Evolutionary conservation across 257 asterid genomes (phyloP).

Genomic region (Gentiana macrophylla): DNA sequence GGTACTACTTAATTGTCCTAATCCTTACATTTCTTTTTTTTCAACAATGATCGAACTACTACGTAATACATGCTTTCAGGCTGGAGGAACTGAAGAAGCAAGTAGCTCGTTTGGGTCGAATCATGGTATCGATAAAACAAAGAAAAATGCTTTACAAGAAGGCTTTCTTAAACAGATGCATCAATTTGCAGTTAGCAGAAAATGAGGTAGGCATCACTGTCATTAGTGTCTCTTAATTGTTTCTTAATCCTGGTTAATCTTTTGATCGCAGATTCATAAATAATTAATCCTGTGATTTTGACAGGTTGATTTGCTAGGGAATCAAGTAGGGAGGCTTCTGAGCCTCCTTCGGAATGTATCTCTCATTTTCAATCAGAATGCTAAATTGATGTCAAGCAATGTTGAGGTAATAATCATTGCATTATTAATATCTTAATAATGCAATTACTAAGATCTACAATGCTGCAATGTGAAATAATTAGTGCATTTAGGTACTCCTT

Average conservation of each 20-base stretch:
- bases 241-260: no score
- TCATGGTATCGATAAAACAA: constrained; percentile 20
- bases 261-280: neutral
- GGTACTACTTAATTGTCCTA: constrained; percentile 25
- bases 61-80: constrained; percentile 22
- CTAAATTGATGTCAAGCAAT: constrained; percentile 29
- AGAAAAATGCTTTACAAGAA: constrained; percentile 45
- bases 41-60: neutral
- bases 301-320: constrained; percentile 79
- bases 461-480: no score
- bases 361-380: constrained; percentile 30
- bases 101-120: constrained; percentile 24
- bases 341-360: constrained; percentile 46
- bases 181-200: constrained; percentile 57
- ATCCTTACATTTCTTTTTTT: neutral
- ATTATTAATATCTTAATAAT: neutral
- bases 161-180: constrained; percentile 63
- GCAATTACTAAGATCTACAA: no score
- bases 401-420: constrained; percentile 27
- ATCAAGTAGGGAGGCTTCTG: constrained; percentile 58
- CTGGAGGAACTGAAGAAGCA: constrained; percentile 35
- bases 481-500: no score
- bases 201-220: constrained; percentile 37
- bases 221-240: neutral
- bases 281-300: neutral